These are phyloP conservation scores for Solidago caesia DNA, from an alignment of 129 eudicot genomes.

Conservation along the genomic window DNA sequence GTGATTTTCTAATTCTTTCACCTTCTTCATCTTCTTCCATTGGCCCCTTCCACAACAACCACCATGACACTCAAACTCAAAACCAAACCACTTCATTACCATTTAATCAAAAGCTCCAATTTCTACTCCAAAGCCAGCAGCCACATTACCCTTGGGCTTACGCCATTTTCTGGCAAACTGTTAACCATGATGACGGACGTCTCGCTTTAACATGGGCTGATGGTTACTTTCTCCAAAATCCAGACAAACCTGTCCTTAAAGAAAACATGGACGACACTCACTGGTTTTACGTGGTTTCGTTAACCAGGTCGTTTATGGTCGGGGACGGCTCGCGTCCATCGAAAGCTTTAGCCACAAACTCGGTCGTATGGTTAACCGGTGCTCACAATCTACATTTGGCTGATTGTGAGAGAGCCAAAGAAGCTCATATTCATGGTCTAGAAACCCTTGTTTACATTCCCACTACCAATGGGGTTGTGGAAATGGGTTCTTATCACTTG, in stretches of 20 bases:
- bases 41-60: constrained; percentile 11
- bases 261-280: constrained; percentile 37
- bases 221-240: constrained; percentile 48
- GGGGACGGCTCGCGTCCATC: constrained; percentile 49
- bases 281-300: constrained; percentile 62
- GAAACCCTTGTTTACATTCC: constrained; percentile 62
- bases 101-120: constrained; percentile 44
- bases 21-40: constrained; percentile 35
- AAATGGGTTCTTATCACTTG: constrained; percentile 50
- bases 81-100: neutral
- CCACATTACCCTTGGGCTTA: constrained; percentile 58
- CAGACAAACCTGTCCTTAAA: constrained; percentile 20
- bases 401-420: constrained; percentile 59
- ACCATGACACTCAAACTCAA: neutral
- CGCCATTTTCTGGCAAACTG: constrained; percentile 62
- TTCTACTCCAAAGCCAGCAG: constrained; percentile 39
- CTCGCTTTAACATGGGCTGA: constrained; percentile 51
- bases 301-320: constrained; percentile 38
- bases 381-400: constrained; percentile 31
- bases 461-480: constrained; percentile 54
- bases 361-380: constrained; percentile 53
- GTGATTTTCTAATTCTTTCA: constrained; percentile 29
- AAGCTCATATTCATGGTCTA: constrained; percentile 66
- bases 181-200: constrained; percentile 20
- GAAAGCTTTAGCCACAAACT: constrained; percentile 39